Conservation (phyloP, 352 stramenopile species). For the Pythium insidiosum region DNA sequence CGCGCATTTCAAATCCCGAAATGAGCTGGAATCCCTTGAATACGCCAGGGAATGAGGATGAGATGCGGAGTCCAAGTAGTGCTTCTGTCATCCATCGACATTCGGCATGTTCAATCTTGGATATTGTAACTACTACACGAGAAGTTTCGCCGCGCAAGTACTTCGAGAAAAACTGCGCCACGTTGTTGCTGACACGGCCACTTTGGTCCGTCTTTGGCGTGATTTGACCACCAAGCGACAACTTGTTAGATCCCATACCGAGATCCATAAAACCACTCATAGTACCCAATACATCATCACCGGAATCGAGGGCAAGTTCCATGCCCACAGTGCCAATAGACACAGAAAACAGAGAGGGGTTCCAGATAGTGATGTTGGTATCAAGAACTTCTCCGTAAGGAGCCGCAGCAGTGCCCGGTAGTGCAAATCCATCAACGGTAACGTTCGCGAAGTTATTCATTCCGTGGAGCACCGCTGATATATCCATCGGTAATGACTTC, state of each 20-base stretch:
- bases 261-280: slow-evolving; percentile 53
- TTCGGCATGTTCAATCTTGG: slow-evolving; percentile 28
- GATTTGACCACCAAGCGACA: slow-evolving; percentile 39
- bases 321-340: slow-evolving; percentile 55
- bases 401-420: slow-evolving; percentile 34
- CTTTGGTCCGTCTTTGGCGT: slow-evolving; percentile 28
- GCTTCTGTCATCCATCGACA: slow-evolving; percentile 64
- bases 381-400: slow-evolving; percentile 39
- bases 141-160: slow-evolving; percentile 54
- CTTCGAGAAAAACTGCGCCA: slow-evolving; percentile 58
- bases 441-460: slow-evolving; percentile 63
- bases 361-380: slow-evolving; percentile 55
- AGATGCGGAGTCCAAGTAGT: slow-evolving; percentile 51
- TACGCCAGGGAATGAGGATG: slow-evolving; percentile 56
- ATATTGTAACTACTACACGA: slow-evolving; percentile 43
- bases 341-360: slow-evolving; percentile 63
- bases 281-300: slow-evolving; percentile 26
- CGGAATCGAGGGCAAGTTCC: slow-evolving; percentile 26
- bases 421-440: slow-evolving; percentile 43
- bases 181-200: slow-evolving; percentile 36
- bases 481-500: slow-evolving; percentile 34
- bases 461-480: slow-evolving; percentile 28
- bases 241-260: slow-evolving; percentile 31
- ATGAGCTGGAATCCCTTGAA: slow-evolving; percentile 52
- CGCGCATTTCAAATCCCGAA: slow-evolving; percentile 48